Base-by-base conservation (phyloP, 2,329 filamentous ascomycete genomes). In the Phaeomoniella chlamydospora region DNA sequence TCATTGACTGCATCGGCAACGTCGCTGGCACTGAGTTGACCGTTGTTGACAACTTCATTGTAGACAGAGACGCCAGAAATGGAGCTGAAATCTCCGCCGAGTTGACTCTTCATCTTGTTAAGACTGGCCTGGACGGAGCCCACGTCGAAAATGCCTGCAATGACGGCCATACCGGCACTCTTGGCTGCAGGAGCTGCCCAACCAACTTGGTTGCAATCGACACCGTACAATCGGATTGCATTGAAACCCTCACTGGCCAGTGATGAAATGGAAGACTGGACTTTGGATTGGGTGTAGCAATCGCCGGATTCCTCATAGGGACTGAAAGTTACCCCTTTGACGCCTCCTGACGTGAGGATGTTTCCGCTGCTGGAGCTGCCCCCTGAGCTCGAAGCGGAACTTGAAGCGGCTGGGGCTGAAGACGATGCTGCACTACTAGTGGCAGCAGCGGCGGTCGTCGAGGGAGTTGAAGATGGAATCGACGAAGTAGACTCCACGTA, bases 41-140 rank as follows among this genome's bases (percentile, higher is more conserved):
- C 72, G 35, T 66, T 69, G 56, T 83, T 80, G 53, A 93, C 74
- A 19, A 80, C 64, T 56, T 93, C 85, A 52, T 93, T 93, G 42
- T 84, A 85, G 30, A 93, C 69, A 38, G 73, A 72, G 49, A 93
- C 67, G 2, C 81, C 80, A 50, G 80, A 67, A 42, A 92, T 69
- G 11, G 63, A 53, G 34, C 62, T 64, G 82, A 82, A 93, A 54
- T 82, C 71, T 18, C 68, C 64, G 4, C 61, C 57, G 30, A 80
- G 64, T 11, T 69, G 74, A 3, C 63, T 53, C 37, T 75, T 68
- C 41, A 92, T 74, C 18, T 59, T 64, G 6, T 66, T 45, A n/a
- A 82, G 64, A 39, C 82, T 74, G 2, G 58, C 43, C 11, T 62
- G 54, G 12, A 81, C 62, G 5, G 67, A 53, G 30, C 59, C 56